phyloP scores from a whole-genome alignment of 768 basidiomycete genomes.

The Macrolepiota albuminosa region DNA sequence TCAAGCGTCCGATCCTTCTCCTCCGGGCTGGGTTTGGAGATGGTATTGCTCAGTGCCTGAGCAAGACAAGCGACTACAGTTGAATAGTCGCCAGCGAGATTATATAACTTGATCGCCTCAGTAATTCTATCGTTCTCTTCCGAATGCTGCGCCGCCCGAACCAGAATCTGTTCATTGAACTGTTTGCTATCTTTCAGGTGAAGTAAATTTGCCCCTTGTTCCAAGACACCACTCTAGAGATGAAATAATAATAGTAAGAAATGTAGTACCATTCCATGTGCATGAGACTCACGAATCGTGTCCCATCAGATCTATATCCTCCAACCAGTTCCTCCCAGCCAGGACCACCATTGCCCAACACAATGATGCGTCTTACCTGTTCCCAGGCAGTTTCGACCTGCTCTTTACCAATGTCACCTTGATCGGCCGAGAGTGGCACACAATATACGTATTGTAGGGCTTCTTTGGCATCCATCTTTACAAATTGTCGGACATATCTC shows the following conservation, averaged over 20 bases:
- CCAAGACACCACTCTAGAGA: constrained; percentile 76
- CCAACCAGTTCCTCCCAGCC: constrained; percentile 94
- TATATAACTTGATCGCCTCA: constrained; percentile 94
- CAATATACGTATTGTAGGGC: constrained; percentile 94
- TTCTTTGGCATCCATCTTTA: constrained; percentile 88
- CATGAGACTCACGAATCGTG: constrained; percentile 66
- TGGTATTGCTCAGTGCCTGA: constrained; percentile 78
- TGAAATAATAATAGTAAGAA: neutral
- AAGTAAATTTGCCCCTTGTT: constrained; percentile 75
- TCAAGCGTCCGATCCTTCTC: constrained; percentile 68
- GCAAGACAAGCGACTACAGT: constrained; percentile 88
- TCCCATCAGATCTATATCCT: constrained; percentile 86
- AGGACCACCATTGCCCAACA: constrained; percentile 70
- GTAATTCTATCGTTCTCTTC: constrained; percentile 80
- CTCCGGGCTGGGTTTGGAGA: constrained; percentile 57
- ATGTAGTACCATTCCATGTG: neutral
- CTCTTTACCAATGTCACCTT: constrained; percentile 69
- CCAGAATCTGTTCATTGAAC: constrained; percentile 80
- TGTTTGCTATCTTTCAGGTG: constrained; percentile 60
- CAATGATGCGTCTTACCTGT: constrained; percentile 71
- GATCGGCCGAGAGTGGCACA: constrained; percentile 73
- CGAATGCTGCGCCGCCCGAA: constrained; percentile 76
- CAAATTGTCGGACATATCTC: constrained; percentile 91
- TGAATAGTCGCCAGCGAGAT: constrained; percentile 86
- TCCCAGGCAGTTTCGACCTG: constrained; percentile 83